Evolutionary conservation across 352 stramenopile genomes (phyloP), one percentile per base, ranked within the genome.

Genomic region (Globisporangium yorkense): DNA sequence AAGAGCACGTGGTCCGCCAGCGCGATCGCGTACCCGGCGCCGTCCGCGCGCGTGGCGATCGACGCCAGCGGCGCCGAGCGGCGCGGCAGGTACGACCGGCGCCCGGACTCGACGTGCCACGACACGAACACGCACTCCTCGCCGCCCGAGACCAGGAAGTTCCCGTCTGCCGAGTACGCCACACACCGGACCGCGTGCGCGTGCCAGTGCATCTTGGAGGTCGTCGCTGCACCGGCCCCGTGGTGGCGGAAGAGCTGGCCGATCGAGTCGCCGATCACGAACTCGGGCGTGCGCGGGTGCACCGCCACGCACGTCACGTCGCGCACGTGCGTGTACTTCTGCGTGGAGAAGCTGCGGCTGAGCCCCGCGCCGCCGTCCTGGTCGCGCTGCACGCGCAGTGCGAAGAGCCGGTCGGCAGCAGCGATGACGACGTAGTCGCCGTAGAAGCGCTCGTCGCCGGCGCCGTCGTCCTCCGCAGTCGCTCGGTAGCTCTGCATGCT

Each of bases 101-200:
- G 77, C 18, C 86, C 85, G 2, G 84, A 79, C 57, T 88, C 83
- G 18, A 96, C 48, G 33, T 96, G 82, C 86, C 88, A 96, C 37
- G 84, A 82, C 20, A 96, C 83, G 20, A 96, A 59, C 51, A 96
- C 87, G 59, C 80, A 87, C 61, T 96, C 88, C 39, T 96, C 80
- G 46, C 88, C 88, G 9, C 88, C 88, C 0, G 83, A 95, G 12
- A 94, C 46, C 18, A 96, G 56, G 54, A 83, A 92, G 33, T 84
- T 74, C 43, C 87, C 84, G 57, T 96, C 72, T 35, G 61, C 73
- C 29, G 83, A 85, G 74, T 92, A 96, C 50, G 71, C 63, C 3
- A 96, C 33, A 39, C 77, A 89, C 50, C 68, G 59, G 13, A 96
- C 82, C 2, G 77, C 74, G 51, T 96, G 84, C 31, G 88, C 73